These are phyloP conservation scores for Hirsutella thompsonii DNA, from an alignment of 2,329 filamentous ascomycete species.

Conservation along the genomic window DNA sequence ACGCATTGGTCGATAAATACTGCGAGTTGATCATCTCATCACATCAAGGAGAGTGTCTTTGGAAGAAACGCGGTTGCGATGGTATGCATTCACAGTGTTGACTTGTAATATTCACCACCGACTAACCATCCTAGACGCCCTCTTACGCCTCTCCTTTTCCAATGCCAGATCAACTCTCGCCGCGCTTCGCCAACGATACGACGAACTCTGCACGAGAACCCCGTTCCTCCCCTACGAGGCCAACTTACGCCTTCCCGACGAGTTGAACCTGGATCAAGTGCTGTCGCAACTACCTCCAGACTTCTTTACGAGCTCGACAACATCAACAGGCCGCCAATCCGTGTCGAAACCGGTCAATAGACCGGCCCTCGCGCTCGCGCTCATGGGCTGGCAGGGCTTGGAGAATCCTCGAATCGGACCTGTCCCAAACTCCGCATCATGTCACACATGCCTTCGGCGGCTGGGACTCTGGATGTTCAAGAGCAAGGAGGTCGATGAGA, in stretches of 20 bases:
- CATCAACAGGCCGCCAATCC: slow-evolving; percentile 14
- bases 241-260: slow-evolving; percentile 44
- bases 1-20: slow-evolving; percentile 67
- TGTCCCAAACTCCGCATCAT: slow-evolving; percentile 63
- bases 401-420: slow-evolving; percentile 39
- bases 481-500: slow-evolving; percentile 51
- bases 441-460: slow-evolving; percentile 75
- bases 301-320: slow-evolving; percentile 43
- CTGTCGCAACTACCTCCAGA: slow-evolving; percentile 35
- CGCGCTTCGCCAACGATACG: slow-evolving; percentile 49
- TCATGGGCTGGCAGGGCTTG: slow-evolving; percentile 66
- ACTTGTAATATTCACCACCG: not conserved
- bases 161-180: slow-evolving; percentile 46
- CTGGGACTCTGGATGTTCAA: slow-evolving; percentile 92
- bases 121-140: slow-evolving; percentile 29
- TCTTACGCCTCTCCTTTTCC: slow-evolving; percentile 49
- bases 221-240: slow-evolving; percentile 48
- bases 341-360: slow-evolving; percentile 31
- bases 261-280: slow-evolving; percentile 35
- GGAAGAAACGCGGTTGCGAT: slow-evolving; percentile 80
- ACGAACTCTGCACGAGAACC: slow-evolving; percentile 41
- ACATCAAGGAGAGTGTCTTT: slow-evolving; percentile 73
- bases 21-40: slow-evolving; percentile 57
- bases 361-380: slow-evolving; percentile 53
- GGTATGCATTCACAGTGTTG: slow-evolving; percentile 30